A percentile compares a stretch with the other conserved stretches of the same genome.
Conservation (phyloP, 306 rosid genomes). For the Cicer chorassanicum region DNA sequence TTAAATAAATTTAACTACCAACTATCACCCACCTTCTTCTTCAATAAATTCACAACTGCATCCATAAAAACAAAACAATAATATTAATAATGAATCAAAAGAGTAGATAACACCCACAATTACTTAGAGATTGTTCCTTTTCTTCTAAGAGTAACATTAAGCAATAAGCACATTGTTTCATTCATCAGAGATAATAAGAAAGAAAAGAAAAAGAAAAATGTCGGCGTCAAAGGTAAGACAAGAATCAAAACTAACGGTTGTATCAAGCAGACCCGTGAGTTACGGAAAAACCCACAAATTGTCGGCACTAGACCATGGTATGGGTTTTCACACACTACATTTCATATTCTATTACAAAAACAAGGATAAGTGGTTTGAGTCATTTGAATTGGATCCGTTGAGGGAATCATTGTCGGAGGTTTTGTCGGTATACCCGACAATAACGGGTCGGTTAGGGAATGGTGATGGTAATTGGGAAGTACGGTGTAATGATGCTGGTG, state of each 20-base stretch:
- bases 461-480: slow-evolving; percentile 68
- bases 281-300: slow-evolving; percentile 47
- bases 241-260: slow-evolving; percentile 56
- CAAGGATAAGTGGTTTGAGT: slow-evolving; percentile 34
- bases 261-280: slow-evolving; percentile 61
- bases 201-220: not conserved
- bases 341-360: slow-evolving; percentile 62
- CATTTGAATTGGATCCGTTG: slow-evolving; percentile 59
- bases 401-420: slow-evolving; percentile 58
- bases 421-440: slow-evolving; percentile 56
- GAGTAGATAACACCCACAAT: too few species aligned
- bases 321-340: slow-evolving; percentile 60
- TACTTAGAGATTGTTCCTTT: not conserved
- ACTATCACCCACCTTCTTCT: too few species aligned
- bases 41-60: too few species aligned
- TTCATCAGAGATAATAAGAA: not conserved
- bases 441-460: slow-evolving; percentile 65
- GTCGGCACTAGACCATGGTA: slow-evolving; percentile 55
- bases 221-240: slow-evolving; percentile 43
- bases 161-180: too few species aligned
- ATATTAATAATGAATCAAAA: too few species aligned
- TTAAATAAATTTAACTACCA: too few species aligned
- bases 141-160: not conserved
- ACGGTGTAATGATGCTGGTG: slow-evolving; percentile 69
- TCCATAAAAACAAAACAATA: too few species aligned